Evolutionary conservation across 345 rosid species (phyloP).

Genomic region (Camelina hispida): DNA sequence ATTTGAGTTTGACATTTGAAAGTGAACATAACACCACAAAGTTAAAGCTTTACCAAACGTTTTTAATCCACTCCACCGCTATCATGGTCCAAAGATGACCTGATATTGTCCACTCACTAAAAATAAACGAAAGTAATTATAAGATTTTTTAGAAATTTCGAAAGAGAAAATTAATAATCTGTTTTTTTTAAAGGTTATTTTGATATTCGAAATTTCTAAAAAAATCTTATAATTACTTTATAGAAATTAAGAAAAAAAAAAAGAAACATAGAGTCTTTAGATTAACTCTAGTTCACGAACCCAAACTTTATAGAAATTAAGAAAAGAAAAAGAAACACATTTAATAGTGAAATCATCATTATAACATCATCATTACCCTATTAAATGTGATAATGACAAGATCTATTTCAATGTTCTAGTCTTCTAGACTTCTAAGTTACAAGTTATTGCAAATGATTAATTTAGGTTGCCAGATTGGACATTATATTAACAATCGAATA

Average conservation of each 20-base stretch:
- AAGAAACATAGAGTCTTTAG: too few species aligned
- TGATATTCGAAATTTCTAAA: too few species aligned
- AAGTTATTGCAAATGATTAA: slow-evolving; percentile 6
- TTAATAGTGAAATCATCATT: slow-evolving; percentile 12
- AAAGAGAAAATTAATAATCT: background rate
- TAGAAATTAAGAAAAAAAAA: too few species aligned
- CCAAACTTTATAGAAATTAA: too few species aligned
- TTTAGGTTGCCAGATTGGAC: background rate
- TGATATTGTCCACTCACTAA: slow-evolving; percentile 25
- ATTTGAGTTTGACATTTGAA: slow-evolving; percentile 30
- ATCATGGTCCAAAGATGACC: slow-evolving; percentile 30
- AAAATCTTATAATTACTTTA: too few species aligned
- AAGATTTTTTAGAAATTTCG: too few species aligned
- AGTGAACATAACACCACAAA: slow-evolving; percentile 18
- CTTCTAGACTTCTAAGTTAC: slow-evolving; percentile 24
- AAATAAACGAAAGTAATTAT: slow-evolving; percentile 20
- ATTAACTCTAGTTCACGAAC: too few species aligned
- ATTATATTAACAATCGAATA: background rate
- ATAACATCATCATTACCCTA: slow-evolving; percentile 23
- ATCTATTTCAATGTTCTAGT: slow-evolving; percentile 17
- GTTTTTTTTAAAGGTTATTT: too few species aligned
- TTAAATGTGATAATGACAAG: slow-evolving; percentile 6
- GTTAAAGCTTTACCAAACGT: slow-evolving; percentile 20
- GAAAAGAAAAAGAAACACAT: too few species aligned
- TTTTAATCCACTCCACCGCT: slow-evolving; percentile 27